Percentiles rank a stretch among this genome's conserved stretches.
Conservation (phyloP, 2,329 filamentous ascomycete genomes). For the Aspergillus awamori region DNA sequence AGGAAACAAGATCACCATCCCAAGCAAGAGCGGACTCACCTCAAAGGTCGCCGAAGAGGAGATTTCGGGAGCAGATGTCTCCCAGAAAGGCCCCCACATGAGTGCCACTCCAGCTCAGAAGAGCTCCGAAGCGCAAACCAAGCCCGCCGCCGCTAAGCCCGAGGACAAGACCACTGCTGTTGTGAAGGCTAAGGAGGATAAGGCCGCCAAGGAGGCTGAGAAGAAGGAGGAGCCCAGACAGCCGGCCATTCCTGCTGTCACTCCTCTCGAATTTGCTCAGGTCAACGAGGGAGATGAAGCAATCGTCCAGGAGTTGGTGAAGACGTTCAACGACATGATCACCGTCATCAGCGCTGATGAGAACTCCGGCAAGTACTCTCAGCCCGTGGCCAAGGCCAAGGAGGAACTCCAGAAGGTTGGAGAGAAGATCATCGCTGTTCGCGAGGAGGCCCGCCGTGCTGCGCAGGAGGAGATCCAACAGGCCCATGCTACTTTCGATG, state of each 20-base stretch:
- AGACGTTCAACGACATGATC: slow-evolving; percentile 95
- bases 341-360: slow-evolving; percentile 87
- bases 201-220: slow-evolving; percentile 29
- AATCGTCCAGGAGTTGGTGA: slow-evolving; percentile 88
- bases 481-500: slow-evolving; percentile 77
- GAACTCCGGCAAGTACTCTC: slow-evolving; percentile 73
- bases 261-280: slow-evolving; percentile 76
- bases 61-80: slow-evolving; percentile 61
- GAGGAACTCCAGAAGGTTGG: slow-evolving; percentile 77
- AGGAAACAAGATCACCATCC: slow-evolving; percentile 77
- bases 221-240: slow-evolving; percentile 40
- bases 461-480: slow-evolving; percentile 75
- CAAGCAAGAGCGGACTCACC: slow-evolving; percentile 80
- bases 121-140: slow-evolving; percentile 30
- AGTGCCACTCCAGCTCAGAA: slow-evolving; percentile 41
- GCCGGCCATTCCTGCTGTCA: slow-evolving; percentile 52
- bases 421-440: slow-evolving; percentile 73
- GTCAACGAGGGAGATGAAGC: slow-evolving; percentile 79
- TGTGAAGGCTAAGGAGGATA: slow-evolving; percentile 36
- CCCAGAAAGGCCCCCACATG: slow-evolving; percentile 54
- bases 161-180: slow-evolving; percentile 34
- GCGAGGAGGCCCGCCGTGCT: slow-evolving; percentile 67
- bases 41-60: slow-evolving; percentile 72
- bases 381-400: slow-evolving; percentile 83
- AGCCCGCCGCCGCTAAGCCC: slow-evolving; percentile 31